Base-by-base conservation (phyloP, 2,329 filamentous ascomycete genomes). In the Ambrosiella beaveri region DNA sequence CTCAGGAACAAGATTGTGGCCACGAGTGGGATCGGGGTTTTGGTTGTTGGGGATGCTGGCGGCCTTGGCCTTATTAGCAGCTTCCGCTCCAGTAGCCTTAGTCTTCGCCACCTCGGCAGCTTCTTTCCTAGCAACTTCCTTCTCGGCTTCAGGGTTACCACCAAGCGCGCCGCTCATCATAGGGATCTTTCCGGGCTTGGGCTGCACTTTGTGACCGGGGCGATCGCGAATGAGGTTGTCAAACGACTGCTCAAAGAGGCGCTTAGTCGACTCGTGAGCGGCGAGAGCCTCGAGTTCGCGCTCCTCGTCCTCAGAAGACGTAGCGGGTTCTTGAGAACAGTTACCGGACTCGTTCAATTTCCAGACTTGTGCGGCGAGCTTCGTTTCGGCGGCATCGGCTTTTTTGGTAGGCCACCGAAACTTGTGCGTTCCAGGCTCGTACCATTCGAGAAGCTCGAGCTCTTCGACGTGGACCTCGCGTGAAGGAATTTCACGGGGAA, bases 401-500 rank as follows among this genome's bases (percentile, higher is more conserved):
- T 96, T 86, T 65, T 86, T 81, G 8, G 77, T 77, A 0, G 93
- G 93, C 81, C 86, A 94, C 41, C 80, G 75, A 71, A 85, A 87
- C 52, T 80, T 74, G 71, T 97, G 91, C 54, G 80, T 81, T 1
- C 88, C 90, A 1, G 86, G 85, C 64, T 90, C 86, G 68, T 81
- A 82, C 74, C 88, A 98, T 67, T 96, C 88, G 7, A 94, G 66
- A 60, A 97, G 70, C 68, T 94, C 86, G 64, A 96, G 70, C 41
- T 89, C 79, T 52, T 78, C 70, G 0, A 95, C 87, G 56, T 88
- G 82, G 44, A 97, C 87, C 1, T 86, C 79, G 59, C 91, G 75
- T 57, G 85, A 81, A 67, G 89, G 77, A 60, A 98, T 93, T 68
- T 95, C 85, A 58, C 85, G 76, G 0, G 93, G 93, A 13, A 95